Evolutionary conservation across 331 rosid species (phyloP), one percentile per base, ranked within the genome.

Genomic region (Quercus phellos): DNA sequence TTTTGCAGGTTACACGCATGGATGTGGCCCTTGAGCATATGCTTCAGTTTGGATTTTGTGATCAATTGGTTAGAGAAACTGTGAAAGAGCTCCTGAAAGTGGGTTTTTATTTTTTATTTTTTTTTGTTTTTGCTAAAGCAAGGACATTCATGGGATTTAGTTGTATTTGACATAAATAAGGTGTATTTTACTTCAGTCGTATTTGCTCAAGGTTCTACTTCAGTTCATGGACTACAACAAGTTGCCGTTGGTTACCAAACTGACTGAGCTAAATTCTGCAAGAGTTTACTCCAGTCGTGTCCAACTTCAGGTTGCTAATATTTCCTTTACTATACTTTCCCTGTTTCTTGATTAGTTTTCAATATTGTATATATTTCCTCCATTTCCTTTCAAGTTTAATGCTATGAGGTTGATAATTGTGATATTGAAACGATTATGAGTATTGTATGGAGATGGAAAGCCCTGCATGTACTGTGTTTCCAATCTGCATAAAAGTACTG

Each of bases 301-400:
- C 81, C 88, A 92, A 87, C 93, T 81, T 81, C 97, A 94, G 97
- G 97, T 94, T 94, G 51, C 68, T 79, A 72, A 74, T 83, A 58
- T 78, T 7, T 85, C 21, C 77, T 84, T 26, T 74, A 46, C 51
- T 76, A 6, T 24, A 59, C 32, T 51, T 55, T 19, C 17, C 53
- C 53, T 12, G 53, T 12, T 64, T 77, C 10, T 58, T 59, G 21
- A 22, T 67, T 70, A 69, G 69, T 74, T 73, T 24, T 76, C 29
- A 17, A 8, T 26, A 17, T 72, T 11, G 1, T 6, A 43, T 16
- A 51, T 18, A 5, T 51, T 72, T 72, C 16, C 55, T 72, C 63
- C 22, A 51, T 50, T 17, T 9, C 2, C 10, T 30, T 66, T 34
- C 4, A 66, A 27, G 68, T 12, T 5, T 26, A 11, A 60, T 17